Evolutionary conservation across 2,329 filamentous ascomycete genomes (phyloP).

Genomic region (Colletotrichum lindemuthianum): DNA sequence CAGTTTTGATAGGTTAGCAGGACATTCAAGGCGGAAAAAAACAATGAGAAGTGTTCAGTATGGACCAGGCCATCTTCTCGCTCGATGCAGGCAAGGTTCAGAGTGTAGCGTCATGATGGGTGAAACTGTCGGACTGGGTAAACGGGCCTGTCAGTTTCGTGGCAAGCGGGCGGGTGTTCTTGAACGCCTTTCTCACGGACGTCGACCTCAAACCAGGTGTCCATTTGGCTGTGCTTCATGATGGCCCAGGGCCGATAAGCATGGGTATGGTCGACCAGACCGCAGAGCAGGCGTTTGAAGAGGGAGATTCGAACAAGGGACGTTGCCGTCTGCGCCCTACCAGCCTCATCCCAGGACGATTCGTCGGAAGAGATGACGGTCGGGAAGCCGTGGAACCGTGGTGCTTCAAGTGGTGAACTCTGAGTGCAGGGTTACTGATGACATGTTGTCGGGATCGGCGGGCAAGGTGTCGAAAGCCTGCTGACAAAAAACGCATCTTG

Average conservation of each 20-base stretch:
- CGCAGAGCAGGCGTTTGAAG: not conserved
- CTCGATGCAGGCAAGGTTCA: not conserved
- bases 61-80: not conserved
- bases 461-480: too few relatives aligned
- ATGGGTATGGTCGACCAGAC: not conserved
- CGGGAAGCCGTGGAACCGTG: constrained; percentile 1
- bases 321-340: too few relatives aligned
- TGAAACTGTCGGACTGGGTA: constrained; percentile 1
- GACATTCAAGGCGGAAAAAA: constrained; percentile 3
- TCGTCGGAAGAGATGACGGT: constrained; percentile 17
- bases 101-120: constrained; percentile 16
- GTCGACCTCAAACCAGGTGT: constrained; percentile 1
- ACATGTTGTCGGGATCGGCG: too few relatives aligned
- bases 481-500: too few relatives aligned
- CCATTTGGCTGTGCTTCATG: constrained; percentile 7
- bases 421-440: not conserved
- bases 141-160: constrained; percentile 11
- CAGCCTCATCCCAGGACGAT: not conserved
- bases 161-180: constrained; percentile 12
- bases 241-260: constrained; percentile 13
- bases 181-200: not conserved
- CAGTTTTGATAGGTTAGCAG: constrained; percentile 3
- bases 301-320: not conserved
- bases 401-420: not conserved
- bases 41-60: constrained; percentile 11